Evolutionary conservation across 129 eudicot genomes (phyloP), one percentile per base, ranked within the genome.

Genomic region (Artemisia argyi): DNA sequence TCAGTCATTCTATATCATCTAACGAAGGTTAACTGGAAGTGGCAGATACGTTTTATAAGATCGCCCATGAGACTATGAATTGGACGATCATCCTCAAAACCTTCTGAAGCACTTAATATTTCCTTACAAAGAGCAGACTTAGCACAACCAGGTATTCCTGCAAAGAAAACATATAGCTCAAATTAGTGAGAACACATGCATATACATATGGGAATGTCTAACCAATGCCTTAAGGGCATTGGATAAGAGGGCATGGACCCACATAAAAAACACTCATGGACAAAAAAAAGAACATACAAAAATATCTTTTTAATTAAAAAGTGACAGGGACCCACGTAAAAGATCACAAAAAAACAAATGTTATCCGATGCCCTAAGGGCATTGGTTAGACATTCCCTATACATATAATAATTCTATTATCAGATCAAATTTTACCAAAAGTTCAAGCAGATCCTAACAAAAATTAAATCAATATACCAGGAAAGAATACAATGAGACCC

Each of bases 91-190:
- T 90, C 97, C 70, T 88, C 98, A 61, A 89, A 88, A 20, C 82
- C 72, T 77, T 69, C 90, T 7, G 88, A 75, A 62, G 84, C 70
- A 67, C 73, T 77, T 72, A 87, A 71, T 64, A 93, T 82, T 77
- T 90, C 97, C 83, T 82, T 89, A 71, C 98, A 93, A 16, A 93
- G 92, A 12, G 98, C 98, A 53, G 98, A 93, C 80, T 93, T 93
- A 55, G 98, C 98, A 84, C 98, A 93, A 28, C 98, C 98, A 83
- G 98, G 98, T 81, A 93, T 90, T 74, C 98, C 98, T 89, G 78
- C 24, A 65, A 78, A 66, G 54, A 28, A 55, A 16, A 47, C 3
- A 3, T 26, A 39, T 0, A 50, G 69, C 52, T 75, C 61, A 32
- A 46, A 47, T 56, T 17, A 76, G 54, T 14, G 19, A 44, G 65